Evolutionary conservation across 768 basidiomycete genomes (phyloP).

Genomic region (Floccularia luteovirens): DNA sequence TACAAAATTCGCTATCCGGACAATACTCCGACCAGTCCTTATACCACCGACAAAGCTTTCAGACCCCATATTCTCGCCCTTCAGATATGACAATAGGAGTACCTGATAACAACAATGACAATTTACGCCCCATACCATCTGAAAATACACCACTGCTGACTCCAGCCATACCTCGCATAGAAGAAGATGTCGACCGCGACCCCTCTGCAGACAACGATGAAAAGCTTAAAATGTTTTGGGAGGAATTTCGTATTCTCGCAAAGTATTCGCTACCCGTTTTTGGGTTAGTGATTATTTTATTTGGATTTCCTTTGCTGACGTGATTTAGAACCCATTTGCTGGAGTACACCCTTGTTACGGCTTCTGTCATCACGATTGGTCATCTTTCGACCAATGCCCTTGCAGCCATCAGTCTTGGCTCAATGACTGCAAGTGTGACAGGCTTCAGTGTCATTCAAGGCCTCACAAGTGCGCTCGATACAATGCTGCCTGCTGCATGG

Average conservation of each 20-base stretch:
- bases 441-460: conserved; percentile 80
- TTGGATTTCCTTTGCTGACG: neutral
- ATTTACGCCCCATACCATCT: conserved; percentile 8
- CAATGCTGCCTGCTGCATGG: conserved; percentile 92
- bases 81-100: conserved; percentile 25
- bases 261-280: conserved; percentile 69
- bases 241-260: conserved; percentile 52
- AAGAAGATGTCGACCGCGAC: conserved; percentile 36
- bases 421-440: conserved; percentile 69
- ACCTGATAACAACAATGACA: conserved; percentile 4
- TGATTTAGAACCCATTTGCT: conserved; percentile 59
- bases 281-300: conserved; percentile 37
- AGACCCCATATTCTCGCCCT: conserved; percentile 24
- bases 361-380: conserved; percentile 81
- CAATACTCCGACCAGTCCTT: neutral
- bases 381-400: conserved; percentile 87
- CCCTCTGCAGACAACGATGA: conserved; percentile 20
- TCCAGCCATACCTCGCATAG: conserved; percentile 48
- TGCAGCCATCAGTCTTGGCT: conserved; percentile 71
- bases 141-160: conserved; percentile 57
- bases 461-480: conserved; percentile 81
- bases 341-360: conserved; percentile 82
- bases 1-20: neutral
- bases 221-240: conserved; percentile 31
- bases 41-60: conserved; percentile 15